Evolutionary conservation across 1,284 basidiomycete genomes (phyloP).

Genomic region (Austropuccinia psidii): DNA sequence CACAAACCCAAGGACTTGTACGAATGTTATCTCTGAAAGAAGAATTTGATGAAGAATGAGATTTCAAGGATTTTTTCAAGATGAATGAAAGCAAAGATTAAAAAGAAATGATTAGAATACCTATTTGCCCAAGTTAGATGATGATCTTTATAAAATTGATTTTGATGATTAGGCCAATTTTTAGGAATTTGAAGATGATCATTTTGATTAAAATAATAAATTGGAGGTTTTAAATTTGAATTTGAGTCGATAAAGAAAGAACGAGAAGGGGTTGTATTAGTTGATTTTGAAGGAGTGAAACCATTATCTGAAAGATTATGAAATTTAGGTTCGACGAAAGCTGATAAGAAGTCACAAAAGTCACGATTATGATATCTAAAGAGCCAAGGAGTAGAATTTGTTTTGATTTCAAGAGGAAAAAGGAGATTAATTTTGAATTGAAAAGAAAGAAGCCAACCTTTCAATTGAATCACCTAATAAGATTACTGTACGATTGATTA

Average conservation of each 20-base stretch:
- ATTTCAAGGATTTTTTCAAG: not conserved
- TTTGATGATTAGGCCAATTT: slow-evolving; percentile 1
- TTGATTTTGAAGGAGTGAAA: not conserved
- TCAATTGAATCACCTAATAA: slow-evolving; percentile 32
- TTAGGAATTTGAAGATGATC: not conserved
- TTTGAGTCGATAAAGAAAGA: not conserved
- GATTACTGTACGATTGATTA: slow-evolving; percentile 23
- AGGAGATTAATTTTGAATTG: not conserved
- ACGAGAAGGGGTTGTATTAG: not conserved
- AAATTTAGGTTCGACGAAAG: not conserved
- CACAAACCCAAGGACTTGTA: slow-evolving; percentile 31
- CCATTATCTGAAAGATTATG: slow-evolving; percentile 10
- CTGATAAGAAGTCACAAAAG: slow-evolving; percentile 22
- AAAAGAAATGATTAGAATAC: not conserved
- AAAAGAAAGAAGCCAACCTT: not conserved
- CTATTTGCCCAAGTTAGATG: slow-evolving; percentile 17
- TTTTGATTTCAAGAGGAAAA: not conserved
- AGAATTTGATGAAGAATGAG: no score
- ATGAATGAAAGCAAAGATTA: not conserved
- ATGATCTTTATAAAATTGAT: not conserved
- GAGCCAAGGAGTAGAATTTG: not conserved
- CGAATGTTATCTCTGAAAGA: slow-evolving; percentile 20
- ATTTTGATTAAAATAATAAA: not conserved
- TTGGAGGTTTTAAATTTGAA: not conserved
- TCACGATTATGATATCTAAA: slow-evolving; percentile 17